These are phyloP conservation scores for Exophiala dermatitidis DNA, from an alignment of 2,329 filamentous ascomycete species.

Conservation along the genomic window DNA sequence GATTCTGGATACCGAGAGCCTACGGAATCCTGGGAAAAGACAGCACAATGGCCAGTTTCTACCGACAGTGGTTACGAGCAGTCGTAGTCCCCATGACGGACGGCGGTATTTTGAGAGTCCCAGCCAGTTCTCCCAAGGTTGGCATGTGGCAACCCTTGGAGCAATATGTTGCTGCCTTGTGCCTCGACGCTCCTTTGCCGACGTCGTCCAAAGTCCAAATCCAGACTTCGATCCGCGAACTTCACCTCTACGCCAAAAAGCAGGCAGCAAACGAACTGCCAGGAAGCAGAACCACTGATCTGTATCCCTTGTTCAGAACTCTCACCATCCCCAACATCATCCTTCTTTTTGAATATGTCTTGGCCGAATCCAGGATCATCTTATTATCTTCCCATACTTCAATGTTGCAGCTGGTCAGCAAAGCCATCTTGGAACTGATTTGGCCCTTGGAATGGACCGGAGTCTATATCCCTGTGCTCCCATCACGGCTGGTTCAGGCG, in stretches of 20 bases:
- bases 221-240: conserved; percentile 79
- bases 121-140: conserved; percentile 79
- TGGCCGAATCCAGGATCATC: conserved; percentile 91
- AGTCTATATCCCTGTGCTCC: conserved; percentile 87
- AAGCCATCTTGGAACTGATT: conserved; percentile 75
- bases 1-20: conserved; percentile 88
- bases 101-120: conserved; percentile 71
- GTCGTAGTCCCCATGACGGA: conserved; percentile 94
- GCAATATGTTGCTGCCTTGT: conserved; percentile 93
- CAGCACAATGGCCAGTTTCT: conserved; percentile 75
- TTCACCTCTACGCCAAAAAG: conserved; percentile 85
- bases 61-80: conserved; percentile 97
- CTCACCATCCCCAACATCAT: conserved; percentile 89
- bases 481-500: conserved; percentile 77
- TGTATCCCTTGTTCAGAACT: conserved; percentile 86
- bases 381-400: conserved; percentile 90
- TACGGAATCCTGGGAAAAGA: conserved; percentile 90
- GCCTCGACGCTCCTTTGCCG: conserved; percentile 87
- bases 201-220: conserved; percentile 93
- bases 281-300: conserved; percentile 79
- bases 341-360: conserved; percentile 82
- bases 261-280: conserved; percentile 91
- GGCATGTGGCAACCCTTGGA: conserved; percentile 95
- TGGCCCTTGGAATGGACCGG: conserved; percentile 91
- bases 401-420: conserved; percentile 89